Conservation (phyloP, 352 stramenopile genomes). For the Globisporangium yorkense region DNA sequence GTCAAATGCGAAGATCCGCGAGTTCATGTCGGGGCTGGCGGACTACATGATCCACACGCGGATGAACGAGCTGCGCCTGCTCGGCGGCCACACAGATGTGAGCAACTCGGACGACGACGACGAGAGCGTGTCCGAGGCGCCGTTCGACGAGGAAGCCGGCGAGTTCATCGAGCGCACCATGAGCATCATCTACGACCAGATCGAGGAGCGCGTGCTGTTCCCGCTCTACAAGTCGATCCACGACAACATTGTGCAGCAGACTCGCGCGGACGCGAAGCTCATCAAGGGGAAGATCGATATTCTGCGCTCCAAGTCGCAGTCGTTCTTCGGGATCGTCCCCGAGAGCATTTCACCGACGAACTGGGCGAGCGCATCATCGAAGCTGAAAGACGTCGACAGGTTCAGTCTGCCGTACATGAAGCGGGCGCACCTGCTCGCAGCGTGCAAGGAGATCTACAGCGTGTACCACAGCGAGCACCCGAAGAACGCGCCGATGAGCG, state of each 20-base stretch:
- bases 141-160: constrained; percentile 18
- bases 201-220: constrained; percentile 82
- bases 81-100: constrained; percentile 40
- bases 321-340: constrained; percentile 79
- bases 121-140: constrained; percentile 5
- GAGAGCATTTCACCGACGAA: constrained; percentile 50
- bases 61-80: constrained; percentile 64
- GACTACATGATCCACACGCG: constrained; percentile 81
- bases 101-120: constrained; percentile 24
- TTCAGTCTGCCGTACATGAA: constrained; percentile 82
- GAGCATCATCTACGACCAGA: constrained; percentile 72
- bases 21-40: constrained; percentile 75
- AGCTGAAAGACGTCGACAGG: constrained; percentile 73
- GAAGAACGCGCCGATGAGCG: constrained; percentile 70
- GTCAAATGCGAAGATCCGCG: constrained; percentile 41
- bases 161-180: constrained; percentile 66
- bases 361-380: constrained; percentile 53
- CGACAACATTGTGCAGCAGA: constrained; percentile 54
- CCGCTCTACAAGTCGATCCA: constrained; percentile 66
- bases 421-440: constrained; percentile 56
- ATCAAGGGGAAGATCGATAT: constrained; percentile 81
- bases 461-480: constrained; percentile 71
- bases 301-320: constrained; percentile 65
- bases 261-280: constrained; percentile 59
- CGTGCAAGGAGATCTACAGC: constrained; percentile 82